Evolutionary conservation across 2,329 filamentous ascomycete genomes (phyloP).

Genomic region (Zasmidium citrigriseum): DNA sequence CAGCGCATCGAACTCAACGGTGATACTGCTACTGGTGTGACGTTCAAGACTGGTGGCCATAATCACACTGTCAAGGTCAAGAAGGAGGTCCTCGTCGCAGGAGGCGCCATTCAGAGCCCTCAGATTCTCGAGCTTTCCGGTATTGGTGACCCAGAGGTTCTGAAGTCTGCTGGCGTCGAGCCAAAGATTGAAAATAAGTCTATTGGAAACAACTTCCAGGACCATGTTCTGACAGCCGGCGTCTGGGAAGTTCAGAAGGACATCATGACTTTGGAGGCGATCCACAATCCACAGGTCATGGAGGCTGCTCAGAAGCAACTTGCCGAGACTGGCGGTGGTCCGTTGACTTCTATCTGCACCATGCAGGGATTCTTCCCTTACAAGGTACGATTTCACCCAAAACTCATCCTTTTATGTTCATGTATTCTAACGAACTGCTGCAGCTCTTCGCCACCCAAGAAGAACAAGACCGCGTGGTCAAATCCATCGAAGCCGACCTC

Average conservation of each 20-base stretch:
- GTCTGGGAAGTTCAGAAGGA: conserved; percentile 31
- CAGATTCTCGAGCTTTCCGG: conserved; percentile 64
- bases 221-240: conserved; percentile 39
- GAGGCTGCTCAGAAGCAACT: conserved; percentile 36
- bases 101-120: conserved; percentile 59
- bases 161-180: conserved; percentile 40
- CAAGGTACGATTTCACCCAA: conserved; percentile 19
- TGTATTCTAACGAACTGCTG: background rate
- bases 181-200: conserved; percentile 46
- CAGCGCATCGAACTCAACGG: conserved; percentile 49
- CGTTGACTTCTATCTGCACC: conserved; percentile 34
- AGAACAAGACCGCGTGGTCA: conserved; percentile 35
- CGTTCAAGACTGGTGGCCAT: conserved; percentile 42
- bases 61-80: conserved; percentile 37
- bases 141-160: conserved; percentile 52
- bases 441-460: conserved; percentile 33
- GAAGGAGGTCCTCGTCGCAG: conserved; percentile 60
- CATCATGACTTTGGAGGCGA: conserved; percentile 30
- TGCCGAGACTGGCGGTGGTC: conserved; percentile 33
- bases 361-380: conserved; percentile 41
- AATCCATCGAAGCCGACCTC: conserved; percentile 32
- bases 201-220: conserved; percentile 54
- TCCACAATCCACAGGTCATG: conserved; percentile 36
- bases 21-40: conserved; percentile 42
- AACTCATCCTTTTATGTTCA: background rate